Base-by-base conservation (phyloP, 2,329 filamentous ascomycete species). In the Trichoderma breve region DNA sequence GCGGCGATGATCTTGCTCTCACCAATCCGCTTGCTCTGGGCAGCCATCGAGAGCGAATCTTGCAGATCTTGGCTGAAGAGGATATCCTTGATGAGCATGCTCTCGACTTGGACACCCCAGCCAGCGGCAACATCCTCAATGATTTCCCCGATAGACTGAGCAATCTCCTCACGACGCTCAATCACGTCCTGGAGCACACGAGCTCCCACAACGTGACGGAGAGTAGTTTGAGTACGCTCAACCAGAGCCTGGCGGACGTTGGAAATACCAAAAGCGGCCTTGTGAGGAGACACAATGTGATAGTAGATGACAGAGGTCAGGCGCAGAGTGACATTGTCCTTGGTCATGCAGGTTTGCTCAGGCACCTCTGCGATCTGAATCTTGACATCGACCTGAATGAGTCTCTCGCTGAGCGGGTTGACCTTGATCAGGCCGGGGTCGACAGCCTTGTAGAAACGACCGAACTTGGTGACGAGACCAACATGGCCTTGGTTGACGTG, bases 1-100 rank as follows among this genome's bases (percentile, higher is more conserved):
- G 96, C 96, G 72, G 94, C 94, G 80, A 99, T 98, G 81, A 99
- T 94, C 88, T 99, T 99, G 85, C 92, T 94, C 84, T 99, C 96
- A 84, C 96, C 96, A 71, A 98, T 97, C 77, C 96, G 92, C 92
- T 98, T 98, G 86, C 92, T 94, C 88, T 99, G 96, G 4, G 96
- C 96, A 51, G 96, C 96, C 96, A 99, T 98, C 80, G 93, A 97
- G 64, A 99, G 89, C 21, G 93, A 96, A 79, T 98, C 95, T 83
- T 99, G 96, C 58, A 99, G 88, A 76, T 98, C 96, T 79, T 94
- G 90, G 83, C 91, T 94, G 89, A 99, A 99, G 81, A 98, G 93
- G 80, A 99, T 97, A 83, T 99, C 96, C 85, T 99, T 98, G 88
- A 99, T 95, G 76, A 99, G 90, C 95, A 99, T 99, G 79, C 92